Base-by-base conservation (phyloP, 1,284 basidiomycete genomes). In the Mrakiaceae sp. region DNA sequence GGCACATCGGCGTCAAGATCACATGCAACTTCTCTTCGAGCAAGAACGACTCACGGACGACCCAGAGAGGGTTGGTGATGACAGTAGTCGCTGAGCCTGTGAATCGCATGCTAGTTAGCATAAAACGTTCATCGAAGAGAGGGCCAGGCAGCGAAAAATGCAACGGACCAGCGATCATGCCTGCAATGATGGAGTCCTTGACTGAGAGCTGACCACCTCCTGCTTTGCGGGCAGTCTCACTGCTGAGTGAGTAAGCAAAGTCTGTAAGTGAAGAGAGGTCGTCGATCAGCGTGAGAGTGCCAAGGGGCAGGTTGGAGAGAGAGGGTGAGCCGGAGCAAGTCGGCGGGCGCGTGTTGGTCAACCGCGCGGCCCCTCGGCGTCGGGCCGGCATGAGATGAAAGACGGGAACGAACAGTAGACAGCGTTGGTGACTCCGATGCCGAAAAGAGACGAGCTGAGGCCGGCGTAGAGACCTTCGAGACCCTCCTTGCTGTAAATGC, bases 1-100 rank as follows among this genome's bases (percentile, higher is more conserved):
- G 27, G 27, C 27, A 27, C 27, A 51, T n/a, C n/a, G 49, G 16
- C 49, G 11, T 51, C 2, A 51, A 51, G 16, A n/a, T 51, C n/a
- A 10, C 54, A 40, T 11, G 54, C 54, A 14, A 40, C 11, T 14
- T 10, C 12, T 56, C 54, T 10, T 11, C 14, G 27, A 27, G 27
- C 27, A 2, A 27, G 27, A 27, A 27, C 27, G 27, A 53, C 55
- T 16, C 46, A 56, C 55, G 89, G n/a, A 93, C 80, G 56, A 92
- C 89, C 91, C 92, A 97, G 70, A 98, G 88, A 0, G 95, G 95
- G 77, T 98, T 98, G 75, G 87, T 90, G 67, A 91, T 81, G 67
- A 97, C 78, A 0, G 92, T 89, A 1, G 95, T 98, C 5, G 89
- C 88, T 27, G 89, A 89, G 52, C 94, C 93, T 87, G 72, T 47